Evolutionary conservation across 2,329 filamentous ascomycete species (phyloP), one percentile per base, ranked within the genome.

Genomic region (Reticulascus tulasneorum): DNA sequence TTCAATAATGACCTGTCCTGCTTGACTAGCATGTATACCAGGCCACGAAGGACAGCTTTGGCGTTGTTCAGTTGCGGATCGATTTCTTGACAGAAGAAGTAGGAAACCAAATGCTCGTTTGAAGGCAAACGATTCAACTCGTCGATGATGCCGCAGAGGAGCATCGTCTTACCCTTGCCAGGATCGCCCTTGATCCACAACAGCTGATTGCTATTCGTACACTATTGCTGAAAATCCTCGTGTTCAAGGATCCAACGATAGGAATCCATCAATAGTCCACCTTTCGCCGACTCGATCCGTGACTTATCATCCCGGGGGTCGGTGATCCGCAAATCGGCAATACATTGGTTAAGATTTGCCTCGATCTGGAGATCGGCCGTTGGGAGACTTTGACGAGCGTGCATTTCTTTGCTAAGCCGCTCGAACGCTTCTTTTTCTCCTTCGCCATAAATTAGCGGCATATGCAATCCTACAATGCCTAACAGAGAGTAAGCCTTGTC

Each of bases 1-100:
- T 45, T 47, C 2, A 61, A 36, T 0, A 70, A 53, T 3, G 40
- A 44, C 16, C 49, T 50, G 2, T 63, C 45, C 37, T 64, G 48
- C 1, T 40, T 29, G 5, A 63, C 34, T 2, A 75, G 52, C 16
- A 63, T 26, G 29, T 56, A 67, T 1, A 72, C 53, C 0, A 75
- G 50, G 0, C 69, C 65, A 1, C 63, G 58, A 4, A 73, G 43
- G 1, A 71, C 58, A 2, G 66, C 53, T 1, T 47, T 55, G 1
- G 61, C 59, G 35, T 48, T 64, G 42, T 66, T 68, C 16, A 67
- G 27, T 3, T 46, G 38, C 5, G 40, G 16, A 35, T 69, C 47
- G 8, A 58, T 60, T 11, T 53, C 51, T 45, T 73, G 57, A 47
- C 62, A 73, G 50, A 72, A 65, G 48, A 67, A 67, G 41, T 52